Percentiles rank a stretch among this genome's conserved stretches.
Evolutionary conservation across 1,284 basidiomycete genomes (phyloP).

Genomic region (Rhodotorula sp.): DNA sequence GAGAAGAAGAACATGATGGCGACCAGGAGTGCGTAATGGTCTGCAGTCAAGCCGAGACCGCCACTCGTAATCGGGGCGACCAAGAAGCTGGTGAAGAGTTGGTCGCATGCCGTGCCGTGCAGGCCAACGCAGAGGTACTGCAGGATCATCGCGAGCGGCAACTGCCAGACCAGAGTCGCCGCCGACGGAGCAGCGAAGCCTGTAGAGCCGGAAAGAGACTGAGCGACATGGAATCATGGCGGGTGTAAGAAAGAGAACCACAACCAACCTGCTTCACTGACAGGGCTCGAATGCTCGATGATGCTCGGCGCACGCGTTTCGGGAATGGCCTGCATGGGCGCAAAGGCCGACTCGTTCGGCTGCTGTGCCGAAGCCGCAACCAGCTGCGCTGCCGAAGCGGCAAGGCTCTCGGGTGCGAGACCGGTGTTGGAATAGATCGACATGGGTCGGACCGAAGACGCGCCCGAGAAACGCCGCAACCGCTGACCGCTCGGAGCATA

Average conservation of each 20-base stretch:
- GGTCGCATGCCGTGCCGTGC: conserved; percentile 42
- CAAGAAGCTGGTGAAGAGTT: conserved; percentile 42
- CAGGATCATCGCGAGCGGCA: conserved; percentile 43
- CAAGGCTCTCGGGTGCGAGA: conserved; percentile 52
- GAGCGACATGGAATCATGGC: not conserved
- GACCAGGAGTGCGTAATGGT: conserved; percentile 38
- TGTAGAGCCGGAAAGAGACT: not conserved
- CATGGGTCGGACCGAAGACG: conserved; percentile 53
- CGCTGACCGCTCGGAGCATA: conserved; percentile 14
- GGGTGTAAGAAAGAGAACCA: not conserved
- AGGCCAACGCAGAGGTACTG: conserved; percentile 36
- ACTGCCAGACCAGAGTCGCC: conserved; percentile 32
- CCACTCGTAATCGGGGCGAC: conserved; percentile 34
- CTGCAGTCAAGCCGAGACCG: conserved; percentile 39
- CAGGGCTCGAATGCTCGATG: conserved; percentile 26
- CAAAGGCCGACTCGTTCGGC: conserved; percentile 93
- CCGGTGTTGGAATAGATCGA: conserved; percentile 77
- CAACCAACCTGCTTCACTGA: conserved; percentile 5
- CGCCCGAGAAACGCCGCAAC: conserved; percentile 45
- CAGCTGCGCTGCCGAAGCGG: conserved; percentile 6
- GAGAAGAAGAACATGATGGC: conserved; percentile 44
- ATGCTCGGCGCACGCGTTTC: conserved; percentile 32
- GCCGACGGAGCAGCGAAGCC: not conserved
- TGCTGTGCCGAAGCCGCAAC: not conserved
- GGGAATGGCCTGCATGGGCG: conserved; percentile 69